Base-by-base conservation (phyloP, 1,284 basidiomycete genomes). In the Cystobasidiaceae sp. region DNA sequence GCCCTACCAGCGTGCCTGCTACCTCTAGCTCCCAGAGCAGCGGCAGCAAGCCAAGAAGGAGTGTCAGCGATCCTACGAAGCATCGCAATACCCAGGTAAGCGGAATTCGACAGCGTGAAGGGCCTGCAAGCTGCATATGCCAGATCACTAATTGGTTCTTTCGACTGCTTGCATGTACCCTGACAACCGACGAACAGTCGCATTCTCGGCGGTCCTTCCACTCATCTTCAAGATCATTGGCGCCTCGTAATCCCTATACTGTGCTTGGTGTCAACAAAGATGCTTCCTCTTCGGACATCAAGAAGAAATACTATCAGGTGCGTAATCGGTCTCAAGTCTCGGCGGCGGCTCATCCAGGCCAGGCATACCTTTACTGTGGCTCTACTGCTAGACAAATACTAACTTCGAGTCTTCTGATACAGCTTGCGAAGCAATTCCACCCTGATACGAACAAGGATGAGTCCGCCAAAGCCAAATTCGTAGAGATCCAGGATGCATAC, bases 341-440 rank as follows among this genome's bases (percentile, higher is more conserved):
- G 17, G 30, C n/a, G n/a, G n/a, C n/a, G n/a, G n/a, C n/a, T 39
- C 37, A 39, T 11, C n/a, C 9, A 8, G 44, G 9, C 23, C 11
- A 8, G 21, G 23, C 21, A 46, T 8, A 13, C 21, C 17, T 21
- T 27, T 8, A 30, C 49, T 51, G 13, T 8, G 23, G 21, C 13
- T 19, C 4, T 27, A 27, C 6, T 27, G 8, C 17, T 8, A n/a
- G n/a, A n/a, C n/a, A 9, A 9, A 39, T n/a, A n/a, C 32, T n/a
- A n/a, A n/a, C n/a, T 39, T 11, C 11, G 11, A 39, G 11, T 11
- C 37, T 11, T 11, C 9, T 39, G 6, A 58, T 49, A 34, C 73
- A 97, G 90, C 87, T 99, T 69, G 96, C 96, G 30, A 89, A 96
- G 68, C 96, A 97, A 81, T 97, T 87, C 75, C 96, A 99, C 78